phyloP scores from a whole-genome alignment of 1,139 yeast genomes.

The Saccharomycopsis phalli region DNA sequence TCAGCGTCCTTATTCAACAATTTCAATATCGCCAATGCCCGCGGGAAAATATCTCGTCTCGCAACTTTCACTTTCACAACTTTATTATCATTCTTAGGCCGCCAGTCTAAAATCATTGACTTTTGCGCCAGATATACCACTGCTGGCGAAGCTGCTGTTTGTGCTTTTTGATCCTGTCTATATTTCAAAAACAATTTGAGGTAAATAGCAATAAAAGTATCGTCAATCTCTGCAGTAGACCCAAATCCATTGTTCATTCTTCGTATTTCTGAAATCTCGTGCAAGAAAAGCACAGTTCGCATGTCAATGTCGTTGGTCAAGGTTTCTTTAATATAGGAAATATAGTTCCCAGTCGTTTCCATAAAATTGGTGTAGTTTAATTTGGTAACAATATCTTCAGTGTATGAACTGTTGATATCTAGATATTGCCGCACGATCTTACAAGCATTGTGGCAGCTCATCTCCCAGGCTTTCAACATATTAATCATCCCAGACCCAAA shows the following conservation, averaged over 20 bases:
- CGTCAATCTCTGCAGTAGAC: conserved; percentile 71
- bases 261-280: conserved; percentile 54
- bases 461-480: conserved; percentile 58
- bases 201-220: conserved; percentile 57
- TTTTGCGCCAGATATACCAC: background rate
- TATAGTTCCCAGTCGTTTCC: conserved; percentile 32
- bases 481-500: conserved; percentile 68
- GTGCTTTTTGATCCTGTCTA: conserved; percentile 1
- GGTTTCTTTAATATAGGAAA: conserved; percentile 25
- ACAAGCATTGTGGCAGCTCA: conserved; percentile 40
- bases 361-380: conserved; percentile 41
- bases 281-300: conserved; percentile 36
- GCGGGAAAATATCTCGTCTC: conserved; percentile 30
- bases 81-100: background rate
- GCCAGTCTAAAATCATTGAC: too few relatives aligned
- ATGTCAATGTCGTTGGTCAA: conserved; percentile 28
- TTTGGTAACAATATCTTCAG: conserved; percentile 45
- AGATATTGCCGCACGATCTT: conserved; percentile 39
- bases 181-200: conserved; percentile 36
- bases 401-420: conserved; percentile 37
- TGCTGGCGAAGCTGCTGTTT: background rate
- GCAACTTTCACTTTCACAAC: conserved; percentile 25
- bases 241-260: conserved; percentile 76
- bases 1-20: conserved; percentile 24
- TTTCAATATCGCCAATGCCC: conserved; percentile 29